Evolutionary conservation across 306 rosid genomes (phyloP).

Genomic region (Ziziphus jujuba): DNA sequence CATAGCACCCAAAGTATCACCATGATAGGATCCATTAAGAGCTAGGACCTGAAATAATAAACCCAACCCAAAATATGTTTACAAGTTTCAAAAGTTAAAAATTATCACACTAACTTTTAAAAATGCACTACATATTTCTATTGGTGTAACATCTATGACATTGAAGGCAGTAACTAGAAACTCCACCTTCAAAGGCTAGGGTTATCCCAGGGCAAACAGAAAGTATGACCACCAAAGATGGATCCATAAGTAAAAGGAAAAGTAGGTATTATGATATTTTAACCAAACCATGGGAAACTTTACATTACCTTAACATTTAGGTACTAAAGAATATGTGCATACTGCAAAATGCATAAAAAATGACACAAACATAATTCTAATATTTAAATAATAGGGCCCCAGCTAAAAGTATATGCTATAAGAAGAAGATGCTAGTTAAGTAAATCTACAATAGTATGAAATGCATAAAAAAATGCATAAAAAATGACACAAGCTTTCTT

Average conservation of each 20-base stretch:
- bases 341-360: not conserved
- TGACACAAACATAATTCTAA: not conserved
- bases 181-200: not conserved
- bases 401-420: not conserved
- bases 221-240: not conserved
- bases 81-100: not conserved
- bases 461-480: too few species aligned
- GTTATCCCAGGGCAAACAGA: not conserved
- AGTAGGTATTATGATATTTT: too few species aligned
- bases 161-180: not conserved
- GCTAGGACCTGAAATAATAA: constrained; percentile 76
- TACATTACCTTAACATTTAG: too few species aligned
- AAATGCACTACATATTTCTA: not conserved
- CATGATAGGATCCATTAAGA: constrained; percentile 88
- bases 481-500: too few species aligned
- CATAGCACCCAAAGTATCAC: constrained; percentile 99
- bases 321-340: too few species aligned
- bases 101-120: not conserved
- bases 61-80: constrained; percentile 13
- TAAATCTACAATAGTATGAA: too few species aligned
- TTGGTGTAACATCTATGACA: too few species aligned
- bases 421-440: too few species aligned
- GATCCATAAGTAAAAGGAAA: too few species aligned
- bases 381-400: not conserved
- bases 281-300: too few species aligned